These are phyloP conservation scores for Pythium aquatile DNA, from an alignment of 352 stramenopile species.

Conservation along the genomic window DNA sequence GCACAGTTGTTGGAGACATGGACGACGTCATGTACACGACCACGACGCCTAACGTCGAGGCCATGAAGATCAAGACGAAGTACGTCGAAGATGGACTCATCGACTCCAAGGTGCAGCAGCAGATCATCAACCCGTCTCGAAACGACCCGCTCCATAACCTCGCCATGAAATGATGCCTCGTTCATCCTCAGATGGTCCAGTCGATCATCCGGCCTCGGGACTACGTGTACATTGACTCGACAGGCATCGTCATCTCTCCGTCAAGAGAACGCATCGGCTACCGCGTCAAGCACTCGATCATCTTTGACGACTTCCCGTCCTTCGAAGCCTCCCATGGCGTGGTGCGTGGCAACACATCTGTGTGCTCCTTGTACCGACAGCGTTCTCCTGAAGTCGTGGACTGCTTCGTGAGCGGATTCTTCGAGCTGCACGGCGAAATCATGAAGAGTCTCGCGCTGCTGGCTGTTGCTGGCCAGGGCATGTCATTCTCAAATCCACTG, in stretches of 20 bases:
- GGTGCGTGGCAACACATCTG: constrained; percentile 36
- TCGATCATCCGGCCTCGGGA: constrained; percentile 35
- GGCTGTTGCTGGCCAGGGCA: constrained; percentile 2
- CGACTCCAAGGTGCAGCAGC: constrained; percentile 17
- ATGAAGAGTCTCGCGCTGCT: constrained; percentile 5
- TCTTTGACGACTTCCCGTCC: constrained; percentile 31
- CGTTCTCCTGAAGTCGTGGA: constrained; percentile 42
- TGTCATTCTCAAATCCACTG: constrained; percentile 15
- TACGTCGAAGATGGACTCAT: constrained; percentile 16
- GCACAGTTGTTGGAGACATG: constrained; percentile 15
- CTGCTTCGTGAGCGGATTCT: constrained; percentile 26
- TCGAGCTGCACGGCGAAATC: constrained; percentile 11
- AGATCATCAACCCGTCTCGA: constrained; percentile 1
- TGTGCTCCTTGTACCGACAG: constrained; percentile 47
- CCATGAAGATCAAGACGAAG: constrained; percentile 25
- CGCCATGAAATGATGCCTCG: constrained; percentile 15
- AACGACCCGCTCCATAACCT: constrained; percentile 18
- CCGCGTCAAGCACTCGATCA: constrained; percentile 44
- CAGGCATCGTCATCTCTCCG: constrained; percentile 30
- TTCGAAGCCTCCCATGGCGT: constrained; percentile 19
- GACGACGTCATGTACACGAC: constrained; percentile 28
- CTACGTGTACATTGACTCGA: constrained; percentile 44
- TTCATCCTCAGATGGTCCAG: constrained; percentile 8
- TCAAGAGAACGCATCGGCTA: constrained; percentile 49
- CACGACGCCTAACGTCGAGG: constrained; percentile 17